Evolutionary conservation across 1,139 yeast genomes (phyloP).

Genomic region (Suhomyces yuchorum): DNA sequence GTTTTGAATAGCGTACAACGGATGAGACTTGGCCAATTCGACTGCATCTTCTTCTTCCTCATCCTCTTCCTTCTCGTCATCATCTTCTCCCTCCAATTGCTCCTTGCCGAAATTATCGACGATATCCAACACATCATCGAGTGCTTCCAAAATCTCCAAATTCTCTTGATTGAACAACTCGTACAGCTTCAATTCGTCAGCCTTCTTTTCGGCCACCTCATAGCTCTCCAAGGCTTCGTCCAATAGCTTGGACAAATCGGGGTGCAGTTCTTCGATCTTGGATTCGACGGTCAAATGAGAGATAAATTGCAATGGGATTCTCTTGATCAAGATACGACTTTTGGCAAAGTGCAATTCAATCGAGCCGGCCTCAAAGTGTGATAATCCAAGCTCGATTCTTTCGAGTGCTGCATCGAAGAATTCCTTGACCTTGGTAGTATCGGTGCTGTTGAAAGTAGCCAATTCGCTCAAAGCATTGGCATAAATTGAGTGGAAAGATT

Average conservation of each 20-base stretch:
- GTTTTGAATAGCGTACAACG: conserved; percentile 45
- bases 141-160: conserved; percentile 53
- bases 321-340: conserved; percentile 56
- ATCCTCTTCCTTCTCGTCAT: conserved; percentile 35
- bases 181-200: conserved; percentile 29
- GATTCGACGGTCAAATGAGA: conserved; percentile 50
- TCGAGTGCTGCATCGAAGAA: conserved; percentile 73
- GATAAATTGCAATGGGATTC: conserved; percentile 59
- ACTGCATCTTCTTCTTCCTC: conserved; percentile 35
- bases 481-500: conserved; percentile 70
- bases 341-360: conserved; percentile 53
- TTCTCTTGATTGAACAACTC: conserved; percentile 39
- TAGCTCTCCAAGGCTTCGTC: conserved; percentile 46
- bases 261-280: conserved; percentile 24
- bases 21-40: conserved; percentile 52
- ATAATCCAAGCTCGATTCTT: conserved; percentile 63
- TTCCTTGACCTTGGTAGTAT: conserved; percentile 45
- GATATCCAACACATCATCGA: conserved; percentile 68
- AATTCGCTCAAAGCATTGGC: conserved; percentile 72
- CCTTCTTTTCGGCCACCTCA: conserved; percentile 45
- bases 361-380: conserved; percentile 47
- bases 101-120: conserved; percentile 64
- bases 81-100: conserved; percentile 45
- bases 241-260: conserved; percentile 38
- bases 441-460: conserved; percentile 54